Base-by-base conservation (phyloP, 352 stramenopile species). In the Aphanomyces stellatus region DNA sequence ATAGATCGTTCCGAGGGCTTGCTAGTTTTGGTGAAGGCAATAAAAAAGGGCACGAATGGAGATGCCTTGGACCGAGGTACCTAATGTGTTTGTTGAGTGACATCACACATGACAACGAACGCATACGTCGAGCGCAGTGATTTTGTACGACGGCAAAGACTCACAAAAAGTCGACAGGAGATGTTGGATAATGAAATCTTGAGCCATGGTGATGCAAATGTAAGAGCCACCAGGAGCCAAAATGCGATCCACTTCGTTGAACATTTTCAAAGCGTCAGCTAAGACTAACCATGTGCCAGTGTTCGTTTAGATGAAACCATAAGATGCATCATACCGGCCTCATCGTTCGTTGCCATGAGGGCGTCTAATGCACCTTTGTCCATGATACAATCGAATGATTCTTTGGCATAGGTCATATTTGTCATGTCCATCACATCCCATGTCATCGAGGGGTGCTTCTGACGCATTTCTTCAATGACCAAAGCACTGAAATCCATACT, bases 381-480 rank as follows among this genome's bases (percentile, higher is more conserved):
- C 67, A 93, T 60, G 30, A 93, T 78, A 28, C 89, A 70, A 51
- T 93, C 82, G 60, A 91, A 93, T 53, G 71, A 80, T 1, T 10
- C 79, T 37, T 74, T 51, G 43, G 65, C 57, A 34, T 87, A 69
- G 27, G 30, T 48, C 81, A 92, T 88, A 51, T 74, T 46, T n/a
- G 82, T 85, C 77, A 93, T 89, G 75, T 93, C 82, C 79, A 90
- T 87, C 46, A 91, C 78, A 24, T 84, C 53, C 78, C 80, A 93
- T 30, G 78, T 57, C 71, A 93, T 65, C 60, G 69, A 51, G 51
- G 80, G 76, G 43, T 87, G 65, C 46, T 86, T 87, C 42, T 84
- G 80, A 13, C 62, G 53, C 85, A 93, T 93, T 65, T 90, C 81
- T 41, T 88, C 70, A 65, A 93, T 92, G 6, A 90, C 85, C 42